phyloP scores from a whole-genome alignment of 345 rosid species.

The Linum trigynum region DNA sequence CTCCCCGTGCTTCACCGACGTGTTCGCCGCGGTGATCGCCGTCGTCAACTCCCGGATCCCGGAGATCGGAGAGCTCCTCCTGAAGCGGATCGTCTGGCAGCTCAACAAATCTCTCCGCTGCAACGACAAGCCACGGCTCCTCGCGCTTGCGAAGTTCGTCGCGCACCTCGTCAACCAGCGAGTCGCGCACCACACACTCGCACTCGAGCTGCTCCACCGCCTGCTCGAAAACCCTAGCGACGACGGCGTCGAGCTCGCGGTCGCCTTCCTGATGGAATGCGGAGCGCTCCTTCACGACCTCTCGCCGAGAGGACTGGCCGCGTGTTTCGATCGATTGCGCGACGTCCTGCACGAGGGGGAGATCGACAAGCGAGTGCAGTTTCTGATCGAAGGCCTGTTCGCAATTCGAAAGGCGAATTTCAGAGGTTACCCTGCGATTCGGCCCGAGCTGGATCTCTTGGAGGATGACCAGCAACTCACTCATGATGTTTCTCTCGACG shows the following conservation, averaged over 20 bases:
- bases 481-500: not conserved
- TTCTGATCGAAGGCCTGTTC: conserved; percentile 12
- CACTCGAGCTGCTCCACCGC: conserved; percentile 61
- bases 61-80: not conserved
- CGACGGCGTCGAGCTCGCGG: not conserved
- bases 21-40: too few species aligned
- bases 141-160: conserved; percentile 63
- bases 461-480: not conserved
- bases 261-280: not conserved
- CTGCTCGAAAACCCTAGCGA: conserved; percentile 26
- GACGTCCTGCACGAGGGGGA: conserved; percentile 96
- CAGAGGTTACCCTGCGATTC: not conserved
- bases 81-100: not conserved
- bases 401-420: not conserved
- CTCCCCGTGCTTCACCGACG: not conserved
- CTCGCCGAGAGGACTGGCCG: not conserved
- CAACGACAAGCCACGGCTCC: conserved; percentile 1
- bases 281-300: not conserved
- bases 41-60: not conserved
- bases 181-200: conserved; percentile 31
- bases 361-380: conserved; percentile 87
- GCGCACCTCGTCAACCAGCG: conserved; percentile 1
- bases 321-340: conserved; percentile 25
- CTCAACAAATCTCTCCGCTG: not conserved
- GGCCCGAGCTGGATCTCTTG: not conserved